phyloP scores from a whole-genome alignment of 2,329 filamentous ascomycete species.

The Thelonectria rubi region DNA sequence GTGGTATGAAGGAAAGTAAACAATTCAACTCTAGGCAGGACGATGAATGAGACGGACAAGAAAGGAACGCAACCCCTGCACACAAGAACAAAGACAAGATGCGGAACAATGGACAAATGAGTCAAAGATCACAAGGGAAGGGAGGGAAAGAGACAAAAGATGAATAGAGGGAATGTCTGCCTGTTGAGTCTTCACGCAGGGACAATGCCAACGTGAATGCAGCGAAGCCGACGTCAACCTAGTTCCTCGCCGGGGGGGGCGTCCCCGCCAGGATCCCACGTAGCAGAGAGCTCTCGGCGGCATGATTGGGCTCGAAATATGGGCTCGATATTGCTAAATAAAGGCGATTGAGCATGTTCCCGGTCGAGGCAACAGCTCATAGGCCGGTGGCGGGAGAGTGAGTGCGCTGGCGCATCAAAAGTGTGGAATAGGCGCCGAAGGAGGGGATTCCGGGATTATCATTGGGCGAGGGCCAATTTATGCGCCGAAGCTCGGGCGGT shows the following conservation, averaged over 20 bases:
- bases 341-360: conserved; percentile 32
- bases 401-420: conserved; percentile 37
- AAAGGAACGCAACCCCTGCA: conserved; percentile 37
- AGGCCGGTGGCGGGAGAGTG: conserved; percentile 37
- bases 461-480: conserved; percentile 43
- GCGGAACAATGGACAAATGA: conserved; percentile 10
- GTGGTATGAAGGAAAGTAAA: neutral
- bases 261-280: conserved; percentile 30
- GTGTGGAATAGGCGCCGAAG: conserved; percentile 53
- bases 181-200: conserved; percentile 14
- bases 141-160: neutral
- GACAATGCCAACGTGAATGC: conserved; percentile 9
- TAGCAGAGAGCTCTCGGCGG: conserved; percentile 30
- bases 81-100: conserved; percentile 22
- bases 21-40: neutral
- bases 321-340: conserved; percentile 42
- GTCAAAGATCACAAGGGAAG: conserved; percentile 9
- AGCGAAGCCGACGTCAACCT: conserved; percentile 3
- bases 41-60: conserved; percentile 26
- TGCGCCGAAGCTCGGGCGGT: conserved; percentile 38
- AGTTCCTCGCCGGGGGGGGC: conserved; percentile 2
- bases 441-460: conserved; percentile 28
- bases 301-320: conserved; percentile 38
- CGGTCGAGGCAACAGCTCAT: conserved; percentile 35
- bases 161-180: conserved; percentile 13